Evolutionary conservation across 176 grass and related monocot species (phyloP), one percentile per base, ranked within the genome.

Genomic region (Oryza meridionalis): DNA sequence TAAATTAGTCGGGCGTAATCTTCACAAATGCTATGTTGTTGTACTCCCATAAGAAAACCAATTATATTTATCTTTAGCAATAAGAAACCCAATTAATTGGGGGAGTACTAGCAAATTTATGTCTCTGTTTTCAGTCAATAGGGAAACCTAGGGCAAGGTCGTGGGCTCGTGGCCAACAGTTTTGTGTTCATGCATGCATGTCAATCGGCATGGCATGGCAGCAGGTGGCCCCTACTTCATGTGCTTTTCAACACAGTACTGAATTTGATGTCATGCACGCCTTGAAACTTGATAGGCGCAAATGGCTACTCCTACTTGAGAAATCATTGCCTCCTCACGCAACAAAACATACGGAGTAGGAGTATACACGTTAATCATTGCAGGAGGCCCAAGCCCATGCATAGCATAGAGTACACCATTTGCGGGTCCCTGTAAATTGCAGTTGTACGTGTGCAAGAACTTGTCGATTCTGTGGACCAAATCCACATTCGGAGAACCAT

Each of bases 201-300:
- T 47, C 9, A 35, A 71, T 37, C 43, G 44, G 27, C 22, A 11
- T 22, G 61, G 13, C 9, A 21, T 40, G 64, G 37, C 62, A 59
- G 69, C 59, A 22, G 9, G 74, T 79, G 81, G 24, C 55, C 75
- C 77, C 78, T 76, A 65, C 72, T 71, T 43, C 72, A 45, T 71
- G 84, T 78, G 67, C 72, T 77, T 78, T 90, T 82, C 84, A 90
- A 62, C 59, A 72, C 10, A 14, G 45, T 86, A 82, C 88, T 90
- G 83, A 82, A 82, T 82, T 78, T 73, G 67, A 86, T 74, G 80
- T 65, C 69, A 72, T 79, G 59, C 73, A 83, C 79, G 88, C 69
- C 37, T 80, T 80, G 47, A 80, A 74, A 79, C 70, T 46, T 75
- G 75, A 81, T 63, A 84, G 70, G 47, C 21, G 29, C 70, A 44